These are phyloP conservation scores for Tuber umbilicatum DNA, from an alignment of 495 filamentous ascomycete species.

Conservation along the genomic window DNA sequence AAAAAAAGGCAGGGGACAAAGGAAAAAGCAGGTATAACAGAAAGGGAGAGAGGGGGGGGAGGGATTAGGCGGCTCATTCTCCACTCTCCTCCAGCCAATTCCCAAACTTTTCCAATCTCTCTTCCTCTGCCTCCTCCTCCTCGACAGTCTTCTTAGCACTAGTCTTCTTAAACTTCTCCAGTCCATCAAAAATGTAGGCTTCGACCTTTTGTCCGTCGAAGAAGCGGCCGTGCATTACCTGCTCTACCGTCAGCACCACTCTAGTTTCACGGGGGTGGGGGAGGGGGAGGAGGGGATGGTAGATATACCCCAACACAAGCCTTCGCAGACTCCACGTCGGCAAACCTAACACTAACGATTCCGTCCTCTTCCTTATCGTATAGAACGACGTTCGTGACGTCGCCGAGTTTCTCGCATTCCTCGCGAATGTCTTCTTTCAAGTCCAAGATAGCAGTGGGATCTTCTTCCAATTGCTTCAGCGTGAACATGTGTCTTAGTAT, in stretches of 20 bases:
- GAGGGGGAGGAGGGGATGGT: background rate
- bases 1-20: background rate
- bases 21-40: background rate
- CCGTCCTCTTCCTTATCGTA: conserved; percentile 86
- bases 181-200: conserved; percentile 69
- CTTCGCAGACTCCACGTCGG: conserved; percentile 59
- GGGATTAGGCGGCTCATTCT: conserved; percentile 8
- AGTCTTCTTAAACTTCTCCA: conserved; percentile 69
- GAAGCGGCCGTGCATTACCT: conserved; percentile 72
- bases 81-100: conserved; percentile 35
- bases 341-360: conserved; percentile 75
- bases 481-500: conserved; percentile 95
- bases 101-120: conserved; percentile 44
- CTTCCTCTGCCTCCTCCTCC: conserved; percentile 45
- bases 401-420: conserved; percentile 78
- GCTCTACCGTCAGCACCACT: conserved; percentile 2
- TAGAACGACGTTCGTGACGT: conserved; percentile 83
- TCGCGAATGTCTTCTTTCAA: conserved; percentile 92
- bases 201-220: conserved; percentile 69
- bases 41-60: background rate
- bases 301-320: conserved; percentile 59
- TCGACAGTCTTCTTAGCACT: conserved; percentile 48
- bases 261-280: background rate
- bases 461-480: conserved; percentile 70
- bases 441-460: conserved; percentile 74